These are phyloP conservation scores for Cinchona pubescens DNA, from an alignment of 257 asterid species.

Conservation along the genomic window DNA sequence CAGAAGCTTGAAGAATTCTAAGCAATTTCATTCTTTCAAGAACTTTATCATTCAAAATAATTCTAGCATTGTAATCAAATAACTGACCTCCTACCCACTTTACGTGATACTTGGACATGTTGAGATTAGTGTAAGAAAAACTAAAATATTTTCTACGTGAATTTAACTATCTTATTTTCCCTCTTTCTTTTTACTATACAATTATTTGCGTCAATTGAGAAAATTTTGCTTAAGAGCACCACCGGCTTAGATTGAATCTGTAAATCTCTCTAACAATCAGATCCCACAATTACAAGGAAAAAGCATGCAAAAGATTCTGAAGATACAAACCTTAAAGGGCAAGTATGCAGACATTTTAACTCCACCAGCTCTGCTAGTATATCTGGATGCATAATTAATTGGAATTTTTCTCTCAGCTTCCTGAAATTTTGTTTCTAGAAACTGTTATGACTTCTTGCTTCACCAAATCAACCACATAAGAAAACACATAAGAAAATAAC, in stretches of 20 bases:
- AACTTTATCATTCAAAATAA: too few species aligned
- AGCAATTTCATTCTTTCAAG: too few species aligned
- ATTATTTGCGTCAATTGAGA: neutral
- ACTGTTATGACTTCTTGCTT: constrained; percentile 22
- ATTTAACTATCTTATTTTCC: too few species aligned
- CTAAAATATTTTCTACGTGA: neutral
- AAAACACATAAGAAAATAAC: constrained; percentile 11
- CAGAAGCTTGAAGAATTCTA: too few species aligned
- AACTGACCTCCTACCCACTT: too few species aligned
- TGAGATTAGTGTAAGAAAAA: too few species aligned
- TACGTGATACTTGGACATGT: too few species aligned
- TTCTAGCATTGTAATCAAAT: too few species aligned
- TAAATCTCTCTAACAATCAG: neutral
- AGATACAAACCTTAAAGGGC: constrained; percentile 73
- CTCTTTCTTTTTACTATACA: neutral
- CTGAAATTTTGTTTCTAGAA: constrained; percentile 37
- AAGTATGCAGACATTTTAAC: constrained; percentile 85
- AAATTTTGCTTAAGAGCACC: neutral
- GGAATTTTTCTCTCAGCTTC: constrained; percentile 99
- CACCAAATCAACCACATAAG: neutral
- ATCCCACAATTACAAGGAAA: neutral
- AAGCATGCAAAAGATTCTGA: neutral
- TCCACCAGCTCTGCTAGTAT: constrained; percentile 62
- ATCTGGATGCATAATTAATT: constrained; percentile 82
- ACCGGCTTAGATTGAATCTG: neutral